phyloP scores from a whole-genome alignment of 164 flowering plant species.

The Magnolia sinica region DNA sequence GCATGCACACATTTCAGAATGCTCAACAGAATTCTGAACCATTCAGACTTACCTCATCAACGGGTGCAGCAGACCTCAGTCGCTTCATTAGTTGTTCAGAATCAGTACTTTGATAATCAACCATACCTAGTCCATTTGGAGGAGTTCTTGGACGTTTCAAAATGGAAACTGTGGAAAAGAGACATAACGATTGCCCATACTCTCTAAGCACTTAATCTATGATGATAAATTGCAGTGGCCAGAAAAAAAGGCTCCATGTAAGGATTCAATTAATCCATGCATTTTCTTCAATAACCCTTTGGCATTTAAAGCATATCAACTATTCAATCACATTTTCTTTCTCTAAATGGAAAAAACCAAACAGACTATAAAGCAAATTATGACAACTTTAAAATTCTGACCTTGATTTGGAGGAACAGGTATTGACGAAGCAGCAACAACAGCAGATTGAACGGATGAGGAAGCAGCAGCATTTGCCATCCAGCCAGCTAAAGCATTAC shows the following conservation, averaged over 20 bases:
- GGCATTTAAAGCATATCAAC: too few species aligned
- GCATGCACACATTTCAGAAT: background rate
- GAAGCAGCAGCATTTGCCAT: constrained; percentile 85
- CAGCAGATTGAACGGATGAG: constrained; percentile 82
- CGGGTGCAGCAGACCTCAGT: constrained; percentile 55
- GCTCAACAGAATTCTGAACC: background rate
- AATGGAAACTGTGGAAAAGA: constrained; percentile 39
- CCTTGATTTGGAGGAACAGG: constrained; percentile 75
- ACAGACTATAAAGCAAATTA: too few species aligned
- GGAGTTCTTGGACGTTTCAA: constrained; percentile 84
- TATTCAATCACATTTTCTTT: too few species aligned
- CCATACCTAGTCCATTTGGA: constrained; percentile 60
- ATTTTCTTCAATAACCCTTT: background rate
- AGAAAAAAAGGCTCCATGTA: background rate
- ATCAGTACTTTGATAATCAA: constrained; percentile 75
- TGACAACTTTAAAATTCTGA: constrained; percentile 14
- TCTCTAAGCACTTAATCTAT: background rate
- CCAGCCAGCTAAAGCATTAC: constrained; percentile 80
- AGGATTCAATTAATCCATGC: background rate
- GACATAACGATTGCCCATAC: background rate
- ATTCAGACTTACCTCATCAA: constrained; percentile 60
- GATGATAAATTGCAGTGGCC: background rate
- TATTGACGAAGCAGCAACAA: constrained; percentile 69
- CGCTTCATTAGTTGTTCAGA: constrained; percentile 88
- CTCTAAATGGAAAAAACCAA: too few species aligned